Evolutionary conservation across 1,284 basidiomycete species (phyloP).

Genomic region (Sporisorium sorghi): DNA sequence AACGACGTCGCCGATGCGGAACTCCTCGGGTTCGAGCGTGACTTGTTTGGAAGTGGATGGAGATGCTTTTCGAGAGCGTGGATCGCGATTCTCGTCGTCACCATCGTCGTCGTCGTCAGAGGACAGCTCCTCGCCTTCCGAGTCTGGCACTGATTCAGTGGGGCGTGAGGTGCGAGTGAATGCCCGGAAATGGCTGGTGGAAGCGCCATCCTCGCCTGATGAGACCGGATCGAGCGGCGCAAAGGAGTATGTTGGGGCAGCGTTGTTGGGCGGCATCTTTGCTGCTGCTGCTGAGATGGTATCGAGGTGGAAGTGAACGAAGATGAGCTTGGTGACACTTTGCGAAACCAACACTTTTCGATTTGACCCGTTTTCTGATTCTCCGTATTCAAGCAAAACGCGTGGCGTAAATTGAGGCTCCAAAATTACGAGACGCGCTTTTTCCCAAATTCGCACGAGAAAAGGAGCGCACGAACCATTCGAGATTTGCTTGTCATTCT

Average conservation of each 20-base stretch:
- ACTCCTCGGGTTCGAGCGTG: conserved; percentile 29
- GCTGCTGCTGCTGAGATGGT: neutral
- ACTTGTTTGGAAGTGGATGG: conserved; percentile 24
- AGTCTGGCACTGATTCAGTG: conserved; percentile 29
- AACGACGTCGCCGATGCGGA: conserved; percentile 50
- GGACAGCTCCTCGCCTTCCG: conserved; percentile 34
- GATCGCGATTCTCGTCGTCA: conserved; percentile 31
- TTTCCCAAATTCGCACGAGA: conserved; percentile 27
- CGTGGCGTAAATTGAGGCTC: conserved; percentile 40
- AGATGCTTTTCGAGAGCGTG: conserved; percentile 16
- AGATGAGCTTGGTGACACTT: neutral
- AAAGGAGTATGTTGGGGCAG: conserved; percentile 24
- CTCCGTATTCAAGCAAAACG: no score
- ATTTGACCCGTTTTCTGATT: neutral
- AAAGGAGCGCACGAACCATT: conserved; percentile 28
- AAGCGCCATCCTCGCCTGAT: conserved; percentile 12
- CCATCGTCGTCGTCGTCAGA: conserved; percentile 26
- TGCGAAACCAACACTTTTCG: conserved; percentile 20
- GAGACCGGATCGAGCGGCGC: conserved; percentile 34
- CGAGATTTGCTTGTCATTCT: neutral
- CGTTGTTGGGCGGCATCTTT: conserved; percentile 13
- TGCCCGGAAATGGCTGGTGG: conserved; percentile 42
- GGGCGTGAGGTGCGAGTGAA: conserved; percentile 29
- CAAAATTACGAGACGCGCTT: conserved; percentile 13
- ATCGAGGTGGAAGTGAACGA: neutral